Base-by-base conservation (phyloP, 73 alveolate species). In the Uronychia binucleata region DNA sequence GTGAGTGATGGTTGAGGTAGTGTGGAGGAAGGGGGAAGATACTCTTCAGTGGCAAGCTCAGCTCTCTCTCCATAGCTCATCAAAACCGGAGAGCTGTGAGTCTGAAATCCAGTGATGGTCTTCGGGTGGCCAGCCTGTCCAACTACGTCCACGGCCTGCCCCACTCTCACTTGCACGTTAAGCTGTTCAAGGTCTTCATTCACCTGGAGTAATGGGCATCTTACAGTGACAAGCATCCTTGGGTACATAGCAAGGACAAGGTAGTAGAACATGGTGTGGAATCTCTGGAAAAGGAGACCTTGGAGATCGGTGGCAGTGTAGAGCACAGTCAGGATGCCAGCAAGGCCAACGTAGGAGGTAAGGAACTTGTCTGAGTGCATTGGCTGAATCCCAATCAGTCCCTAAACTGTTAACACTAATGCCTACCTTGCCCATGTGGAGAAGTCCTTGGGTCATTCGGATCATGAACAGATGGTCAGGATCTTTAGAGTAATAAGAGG, bases 81-180 rank as follows among this genome's bases (percentile, higher is more conserved):
- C 34, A 97, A 96, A 57, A 97, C 99, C 14, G 99, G 99, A 5
- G 99, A 94, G 58, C 91, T 94, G 77, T 97, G 98, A 31, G 98
- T 97, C 90, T 97, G 98, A 96, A 97, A 97, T 35, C 99, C 99
- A 25, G 99, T 96, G 82, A 97, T 97, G 30, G 98, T 89, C 90
- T 95, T 94, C 25, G 99, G 99, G 77, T 95, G 91, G 1, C 99
- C 99, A 14, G 99, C 96, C 89, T 86, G 93, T 27, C 98, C 99
- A 33, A 96, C 98, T 29, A 93, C 95, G 90, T 97, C 99, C 28
- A 97, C 99, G 19, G 99, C 99, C 83, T 92, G 97, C 26, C 99
- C 99, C 1, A 97, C 98, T 85, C 98, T 92, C 34, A 96, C 97
- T 34, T 87, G 95, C 57, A 96, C 98, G 57, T 91, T 82, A 77